Evolutionary conservation across 108 stramenopile genomes (phyloP), one percentile per base, ranked within the genome.

Genomic region (Conticribra weissflogii): DNA sequence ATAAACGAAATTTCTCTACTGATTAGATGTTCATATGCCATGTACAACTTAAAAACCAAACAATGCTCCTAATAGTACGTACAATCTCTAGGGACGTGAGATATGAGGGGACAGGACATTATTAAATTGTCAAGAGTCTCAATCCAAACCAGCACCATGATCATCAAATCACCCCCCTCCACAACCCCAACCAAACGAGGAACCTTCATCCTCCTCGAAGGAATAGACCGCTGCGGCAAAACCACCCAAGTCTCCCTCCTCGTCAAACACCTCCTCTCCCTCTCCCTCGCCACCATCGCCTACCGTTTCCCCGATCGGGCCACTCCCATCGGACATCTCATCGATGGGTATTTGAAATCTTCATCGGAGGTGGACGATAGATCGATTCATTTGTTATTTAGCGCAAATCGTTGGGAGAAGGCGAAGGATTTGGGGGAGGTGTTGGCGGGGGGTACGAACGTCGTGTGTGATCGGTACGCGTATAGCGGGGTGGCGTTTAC

Each of bases 381-480:
- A 5, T 92, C 96, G 15, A 83, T 99, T 34, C 99, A 99, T 71
- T 84, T 99, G 30, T 81, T 99, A 34, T 99, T 99, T 88, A 93
- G 92, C 49, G 96, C 99, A 48, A 99, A 99, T 83, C 96, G 99
- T 47, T 99, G 99, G 99, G 99, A 98, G 86, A 88, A 89, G 19
- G 88, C 83, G 5, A 84, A 88, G 27, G 74, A 68, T 44, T 57
- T 96, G 28, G 54, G 53, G 16, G 61, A 77, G 21, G 70, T 76
- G 31, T 75, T 98, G 34, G 67, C 72, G 5, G 66, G 63, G n/a
- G 91, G 94, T 30, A 84, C 74, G 28, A 88, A 89, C 28, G 58
- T 98, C 28, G 74, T 99, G 15, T 99, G 98, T 60, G 98, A 99
- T 79, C 83, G 97, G 41, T 99, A 99, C 82, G 97, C 96, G 19